Conservation (phyloP, 352 stramenopile genomes). For the Elongisporangium prolatum region DNA sequence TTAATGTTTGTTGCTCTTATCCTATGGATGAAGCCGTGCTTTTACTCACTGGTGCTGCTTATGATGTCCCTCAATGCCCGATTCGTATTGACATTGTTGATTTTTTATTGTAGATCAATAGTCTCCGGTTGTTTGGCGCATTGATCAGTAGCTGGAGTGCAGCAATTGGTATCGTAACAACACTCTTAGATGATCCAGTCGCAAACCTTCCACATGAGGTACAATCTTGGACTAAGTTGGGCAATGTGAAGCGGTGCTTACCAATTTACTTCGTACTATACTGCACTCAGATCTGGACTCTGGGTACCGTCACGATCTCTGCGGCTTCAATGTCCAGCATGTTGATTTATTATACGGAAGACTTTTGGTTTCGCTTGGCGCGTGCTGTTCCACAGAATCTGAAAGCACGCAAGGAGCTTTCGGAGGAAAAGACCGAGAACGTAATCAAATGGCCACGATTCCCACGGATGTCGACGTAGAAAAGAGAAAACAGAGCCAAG, state of each 20-base stretch:
- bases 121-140: conserved; percentile 35
- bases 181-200: conserved; percentile 35
- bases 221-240: not conserved
- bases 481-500: not conserved
- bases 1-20: conserved; percentile 25
- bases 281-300: conserved; percentile 35
- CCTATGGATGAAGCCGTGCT: conserved; percentile 40
- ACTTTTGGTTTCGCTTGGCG: conserved; percentile 43
- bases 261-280: not conserved
- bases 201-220: conserved; percentile 43
- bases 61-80: too few relatives aligned
- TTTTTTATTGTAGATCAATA: conserved; percentile 39
- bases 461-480: too few relatives aligned
- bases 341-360: conserved; percentile 41
- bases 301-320: conserved; percentile 47
- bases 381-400: not conserved
- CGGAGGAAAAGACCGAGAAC: not conserved
- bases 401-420: not conserved
- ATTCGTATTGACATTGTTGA: not conserved
- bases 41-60: conserved; percentile 33
- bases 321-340: conserved; percentile 27
- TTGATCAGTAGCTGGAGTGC: conserved; percentile 41
- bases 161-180: conserved; percentile 23
- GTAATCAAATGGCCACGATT: not conserved
- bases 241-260: not conserved